Evolutionary conservation across 257 asterid genomes (phyloP).

Genomic region (Scutellaria minor): DNA sequence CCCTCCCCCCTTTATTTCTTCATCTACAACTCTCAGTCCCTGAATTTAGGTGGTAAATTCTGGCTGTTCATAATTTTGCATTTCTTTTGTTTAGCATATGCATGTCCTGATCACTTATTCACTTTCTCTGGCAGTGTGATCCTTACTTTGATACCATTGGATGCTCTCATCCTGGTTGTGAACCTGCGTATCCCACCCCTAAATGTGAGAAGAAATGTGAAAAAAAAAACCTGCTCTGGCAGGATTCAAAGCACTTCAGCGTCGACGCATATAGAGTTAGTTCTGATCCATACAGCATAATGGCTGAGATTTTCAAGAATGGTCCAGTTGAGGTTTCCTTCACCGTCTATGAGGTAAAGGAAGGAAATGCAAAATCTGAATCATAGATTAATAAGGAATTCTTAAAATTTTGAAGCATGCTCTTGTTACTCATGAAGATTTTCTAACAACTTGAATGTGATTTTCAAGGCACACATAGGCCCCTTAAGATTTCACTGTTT

Average conservation of each 20-base stretch:
- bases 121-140: conserved; percentile 71
- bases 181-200: conserved; percentile 91
- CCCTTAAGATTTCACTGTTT: not conserved
- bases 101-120: conserved; percentile 18
- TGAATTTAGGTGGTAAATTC: conserved; percentile 4
- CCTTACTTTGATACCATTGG: conserved; percentile 91
- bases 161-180: conserved; percentile 98
- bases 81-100: conserved; percentile 19
- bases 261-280: conserved; percentile 57
- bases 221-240: conserved; percentile 74
- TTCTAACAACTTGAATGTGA: not conserved
- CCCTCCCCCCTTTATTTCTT: no score
- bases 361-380: conserved; percentile 9
- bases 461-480: not conserved
- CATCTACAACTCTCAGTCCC: conserved; percentile 8
- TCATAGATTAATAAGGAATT: conserved; percentile 10
- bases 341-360: conserved; percentile 91
- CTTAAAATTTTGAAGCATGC: not conserved
- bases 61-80: conserved; percentile 23
- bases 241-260: conserved; percentile 72
- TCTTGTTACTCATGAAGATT: conserved; percentile 12
- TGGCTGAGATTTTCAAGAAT: conserved; percentile 80
- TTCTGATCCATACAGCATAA: conserved; percentile 77
- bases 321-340: conserved; percentile 96
- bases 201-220: conserved; percentile 67